phyloP scores from a whole-genome alignment of 2,329 filamentous ascomycete species.

The Diaporthe helianthi region DNA sequence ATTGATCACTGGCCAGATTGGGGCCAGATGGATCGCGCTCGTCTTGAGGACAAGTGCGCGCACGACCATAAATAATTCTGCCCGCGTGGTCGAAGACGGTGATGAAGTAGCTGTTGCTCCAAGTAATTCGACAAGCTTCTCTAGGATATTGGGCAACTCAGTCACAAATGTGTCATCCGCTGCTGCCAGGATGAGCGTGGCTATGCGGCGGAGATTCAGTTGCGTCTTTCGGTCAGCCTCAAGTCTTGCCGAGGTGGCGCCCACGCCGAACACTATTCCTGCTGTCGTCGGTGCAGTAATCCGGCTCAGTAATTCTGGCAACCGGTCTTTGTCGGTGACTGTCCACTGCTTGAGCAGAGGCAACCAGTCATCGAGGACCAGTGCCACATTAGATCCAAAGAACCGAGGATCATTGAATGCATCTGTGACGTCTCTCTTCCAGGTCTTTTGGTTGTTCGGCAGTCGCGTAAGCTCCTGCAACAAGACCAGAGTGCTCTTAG shows the following conservation, averaged over 20 bases:
- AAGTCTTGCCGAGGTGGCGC: constrained; percentile 89
- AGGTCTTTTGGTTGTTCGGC: constrained; percentile 81
- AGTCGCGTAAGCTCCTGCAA: constrained; percentile 80
- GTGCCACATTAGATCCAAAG: constrained; percentile 71
- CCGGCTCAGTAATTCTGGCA: constrained; percentile 80
- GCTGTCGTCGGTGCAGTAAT: constrained; percentile 88
- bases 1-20: constrained; percentile 90
- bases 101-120: constrained; percentile 86
- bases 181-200: constrained; percentile 79
- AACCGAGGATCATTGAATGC: constrained; percentile 91
- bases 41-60: constrained; percentile 82
- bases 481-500: constrained; percentile 72
- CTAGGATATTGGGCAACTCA: constrained; percentile 75
- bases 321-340: constrained; percentile 83
- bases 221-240: constrained; percentile 95
- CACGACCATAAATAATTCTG: constrained; percentile 88
- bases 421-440: constrained; percentile 92
- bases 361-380: constrained; percentile 81
- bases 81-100: constrained; percentile 86
- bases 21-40: constrained; percentile 78
- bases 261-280: constrained; percentile 98
- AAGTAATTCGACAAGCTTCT: constrained; percentile 87
- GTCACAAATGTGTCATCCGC: constrained; percentile 80
- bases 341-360: constrained; percentile 85
- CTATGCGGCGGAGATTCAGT: constrained; percentile 83